These are phyloP conservation scores for Coprinellus micaceus DNA, from an alignment of 768 basidiomycete species.

Conservation along the genomic window DNA sequence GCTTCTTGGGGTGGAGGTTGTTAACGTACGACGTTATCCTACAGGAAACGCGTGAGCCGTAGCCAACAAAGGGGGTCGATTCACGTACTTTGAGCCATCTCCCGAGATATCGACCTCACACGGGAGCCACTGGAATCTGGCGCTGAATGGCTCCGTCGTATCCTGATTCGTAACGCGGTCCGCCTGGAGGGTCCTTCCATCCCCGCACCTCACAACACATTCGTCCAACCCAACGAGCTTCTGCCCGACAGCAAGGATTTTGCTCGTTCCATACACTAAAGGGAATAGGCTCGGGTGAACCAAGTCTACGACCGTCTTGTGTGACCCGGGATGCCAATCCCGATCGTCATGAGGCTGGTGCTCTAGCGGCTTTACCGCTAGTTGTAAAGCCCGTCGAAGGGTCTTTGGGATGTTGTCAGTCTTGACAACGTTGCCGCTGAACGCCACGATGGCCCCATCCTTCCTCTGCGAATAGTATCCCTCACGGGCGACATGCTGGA, in stretches of 20 bases:
- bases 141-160: conserved; percentile 3
- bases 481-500: conserved; percentile 17
- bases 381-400: conserved; percentile 16
- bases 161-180: background rate
- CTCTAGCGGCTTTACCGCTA: conserved; percentile 27
- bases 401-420: conserved; percentile 27
- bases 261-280: conserved; percentile 25
- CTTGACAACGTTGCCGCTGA: conserved; percentile 21
- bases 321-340: conserved; percentile 44
- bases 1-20: conserved; percentile 30
- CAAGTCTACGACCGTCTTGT: conserved; percentile 39
- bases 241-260: background rate
- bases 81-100: conserved; percentile 15
- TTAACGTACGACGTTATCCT: conserved; percentile 37
- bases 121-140: conserved; percentile 15
- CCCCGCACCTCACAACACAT: conserved; percentile 15
- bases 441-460: conserved; percentile 15
- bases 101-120: conserved; percentile 16
- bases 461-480: conserved; percentile 6
- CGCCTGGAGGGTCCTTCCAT: conserved; percentile 11
- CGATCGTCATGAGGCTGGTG: conserved; percentile 27
- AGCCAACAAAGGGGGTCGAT: background rate
- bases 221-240: conserved; percentile 11
- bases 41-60: background rate
- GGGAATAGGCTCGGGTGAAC: conserved; percentile 41